Evolutionary conservation across 371 early-diverging fungal genomes (phyloP).

Genomic region (Lichtheimia ramosa): DNA sequence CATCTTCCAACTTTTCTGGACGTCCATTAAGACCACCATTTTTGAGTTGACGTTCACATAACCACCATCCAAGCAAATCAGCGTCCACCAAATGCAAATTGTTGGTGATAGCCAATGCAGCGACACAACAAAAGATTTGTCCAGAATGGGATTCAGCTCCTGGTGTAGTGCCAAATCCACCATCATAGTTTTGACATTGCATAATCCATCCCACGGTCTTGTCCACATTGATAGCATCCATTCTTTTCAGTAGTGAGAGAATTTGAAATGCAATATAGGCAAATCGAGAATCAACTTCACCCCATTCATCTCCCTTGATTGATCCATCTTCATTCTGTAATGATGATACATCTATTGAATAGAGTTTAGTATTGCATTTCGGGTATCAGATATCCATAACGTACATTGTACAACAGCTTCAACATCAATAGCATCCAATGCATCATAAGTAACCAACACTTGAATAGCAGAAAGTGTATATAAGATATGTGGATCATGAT

Average conservation of each 20-base stretch:
- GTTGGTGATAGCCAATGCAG: conserved; percentile 80
- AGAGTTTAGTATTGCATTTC: not conserved
- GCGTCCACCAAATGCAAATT: conserved; percentile 71
- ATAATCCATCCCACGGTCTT: conserved; percentile 79
- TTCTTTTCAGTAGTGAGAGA: conserved; percentile 72
- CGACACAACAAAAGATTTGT: conserved; percentile 94
- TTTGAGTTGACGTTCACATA: conserved; percentile 90
- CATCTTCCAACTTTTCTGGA: conserved; percentile 97
- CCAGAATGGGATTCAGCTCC: conserved; percentile 97
- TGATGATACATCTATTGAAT: conserved; percentile 43
- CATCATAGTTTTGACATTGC: conserved; percentile 93
- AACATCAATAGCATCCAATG: conserved; percentile 72
- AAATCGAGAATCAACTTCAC: conserved; percentile 96
- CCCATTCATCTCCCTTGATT: conserved; percentile 91
- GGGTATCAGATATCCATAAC: too few species aligned
- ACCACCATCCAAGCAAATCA: conserved; percentile 86
- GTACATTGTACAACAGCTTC: conserved; percentile 72
- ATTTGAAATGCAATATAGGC: conserved; percentile 83
- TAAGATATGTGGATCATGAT: conserved; percentile 91
- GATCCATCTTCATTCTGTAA: conserved; percentile 77
- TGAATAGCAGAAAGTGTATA: conserved; percentile 96
- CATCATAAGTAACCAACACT: conserved; percentile 82
- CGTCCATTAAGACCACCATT: conserved; percentile 98
- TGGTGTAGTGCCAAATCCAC: conserved; percentile 93
- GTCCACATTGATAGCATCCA: conserved; percentile 72